Evolutionary conservation across 148 eudicot genomes (phyloP), one percentile per base, ranked within the genome.

Genomic region (Silene uniflora): DNA sequence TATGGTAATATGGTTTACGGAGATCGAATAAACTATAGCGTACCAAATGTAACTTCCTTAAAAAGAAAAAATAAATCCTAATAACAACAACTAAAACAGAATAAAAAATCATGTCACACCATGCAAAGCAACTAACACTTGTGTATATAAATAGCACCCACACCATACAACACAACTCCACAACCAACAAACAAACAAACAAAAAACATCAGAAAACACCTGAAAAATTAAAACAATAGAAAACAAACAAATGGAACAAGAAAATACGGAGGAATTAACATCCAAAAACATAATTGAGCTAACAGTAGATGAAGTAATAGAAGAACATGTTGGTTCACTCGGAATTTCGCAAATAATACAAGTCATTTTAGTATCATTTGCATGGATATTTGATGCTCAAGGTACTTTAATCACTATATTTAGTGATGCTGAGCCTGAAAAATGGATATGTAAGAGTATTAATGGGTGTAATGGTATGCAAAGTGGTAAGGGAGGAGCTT

Each of bases 311-410:
- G 80, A 77, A 81, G 84, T 81, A 52, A 81, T 81, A 4, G 84
- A 81, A 24, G 59, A 73, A 1, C 56, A 81, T 62, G 84, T 81
- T 12, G 84, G 84, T 49, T 73, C 84, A 67, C 66, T 81, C 0
- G 84, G 84, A 11, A 23, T 19, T 0, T 73, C 77, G 3, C 84
- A 81, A 24, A 59, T 81, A 62, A 72, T 76, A 46, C 83, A 81
- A 81, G 80, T 74, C 0, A 22, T 77, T 0, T 23, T 81, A 61
- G 84, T 81, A 0, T 81, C 84, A 77, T 35, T 81, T 22, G 80
- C 84, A 77, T 81, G 84, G 84, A 69, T 81, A 4, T 81, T 81
- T 42, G 84, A 81, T 60, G 76, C 77, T 0, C 83, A 81, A n/a
- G 73, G 73, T 35, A 72, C 74, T 0, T 42, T 81, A 64, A 62